phyloP scores from a whole-genome alignment of 805 yeast species.

The Starmerella scarabaei region DNA sequence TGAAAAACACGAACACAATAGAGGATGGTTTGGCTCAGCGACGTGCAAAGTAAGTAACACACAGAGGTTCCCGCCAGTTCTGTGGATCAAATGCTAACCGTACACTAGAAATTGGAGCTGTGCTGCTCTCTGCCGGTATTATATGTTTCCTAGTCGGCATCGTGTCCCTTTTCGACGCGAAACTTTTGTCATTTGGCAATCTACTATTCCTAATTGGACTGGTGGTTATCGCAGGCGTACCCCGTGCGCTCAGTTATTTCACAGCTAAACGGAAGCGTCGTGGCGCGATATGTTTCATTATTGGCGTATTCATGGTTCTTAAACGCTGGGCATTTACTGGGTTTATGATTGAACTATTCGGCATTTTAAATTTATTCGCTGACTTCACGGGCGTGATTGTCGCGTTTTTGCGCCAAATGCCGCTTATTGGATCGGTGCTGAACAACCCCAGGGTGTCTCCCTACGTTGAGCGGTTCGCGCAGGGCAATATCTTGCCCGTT shows the following conservation, averaged over 20 bases:
- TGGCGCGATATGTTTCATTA: conserved; percentile 65
- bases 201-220: conserved; percentile 70
- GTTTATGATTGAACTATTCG: conserved; percentile 69
- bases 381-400: conserved; percentile 86
- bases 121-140: conserved; percentile 64
- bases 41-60: neutral
- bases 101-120: conserved; percentile 76
- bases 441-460: conserved; percentile 79
- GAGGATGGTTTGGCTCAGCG: neutral
- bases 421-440: conserved; percentile 73
- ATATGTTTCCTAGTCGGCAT: conserved; percentile 71
- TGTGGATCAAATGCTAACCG: neutral
- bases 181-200: conserved; percentile 81
- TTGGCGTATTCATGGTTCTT: conserved; percentile 67
- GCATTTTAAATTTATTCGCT: conserved; percentile 82
- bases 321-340: conserved; percentile 71
- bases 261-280: conserved; percentile 76
- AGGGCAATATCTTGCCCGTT: conserved; percentile 55
- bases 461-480: conserved; percentile 46
- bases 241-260: conserved; percentile 69
- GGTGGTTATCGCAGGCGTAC: conserved; percentile 73
- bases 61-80: neutral
- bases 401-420: conserved; percentile 74
- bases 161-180: conserved; percentile 74
- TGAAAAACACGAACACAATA: too few relatives aligned